Evolutionary conservation across 352 stramenopile genomes (phyloP), one percentile per base, ranked within the genome.

Genomic region (Globisporangium abappressorium): DNA sequence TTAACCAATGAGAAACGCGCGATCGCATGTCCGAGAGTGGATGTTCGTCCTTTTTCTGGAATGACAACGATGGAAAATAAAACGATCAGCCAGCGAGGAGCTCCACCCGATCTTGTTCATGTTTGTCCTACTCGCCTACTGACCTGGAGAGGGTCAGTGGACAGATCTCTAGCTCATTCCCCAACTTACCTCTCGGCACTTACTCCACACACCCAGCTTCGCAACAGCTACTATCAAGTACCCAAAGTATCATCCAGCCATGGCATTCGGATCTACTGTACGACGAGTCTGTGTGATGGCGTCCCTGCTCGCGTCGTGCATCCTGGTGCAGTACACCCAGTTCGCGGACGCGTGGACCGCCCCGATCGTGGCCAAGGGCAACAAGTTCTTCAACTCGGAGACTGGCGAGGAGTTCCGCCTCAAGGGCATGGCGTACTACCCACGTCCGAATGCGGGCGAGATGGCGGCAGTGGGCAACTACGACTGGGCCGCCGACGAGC

Each of bases 351-450:
- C 61, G 54, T 72, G 61, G 61, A 43, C 64, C 18, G 30, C 66
- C 9, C 61, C 41, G 15, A 11, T 93, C 15, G 71, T 88, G n/a
- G 65, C 82, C 55, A 90, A 92, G 67, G 82, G 83, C 67, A 90
- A 89, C 77, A 87, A 86, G 62, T 87, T 91, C 63, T 92, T 92
- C 61, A 71, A 91, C 70, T 81, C 73, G 20, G 66, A 78, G 3
- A 87, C 82, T 1, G 80, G 81, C 14, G 54, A 79, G 9, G 84
- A 96, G 66, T 90, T 92, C 65, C 78, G 79, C 20, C 78, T 91
- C 41, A 80, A 81, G 55, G 85, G 85, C 41, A 84, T 92, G 71
- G 81, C 76, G 4, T 91, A 92, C 70, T 91, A 87, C 68, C 84
- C 84, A 5, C 80, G 82, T 2, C 82, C 84, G 20, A 92, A 92